phyloP scores from a whole-genome alignment of 2,329 filamentous ascomycete genomes.

The Colletotrichum australisinense region DNA sequence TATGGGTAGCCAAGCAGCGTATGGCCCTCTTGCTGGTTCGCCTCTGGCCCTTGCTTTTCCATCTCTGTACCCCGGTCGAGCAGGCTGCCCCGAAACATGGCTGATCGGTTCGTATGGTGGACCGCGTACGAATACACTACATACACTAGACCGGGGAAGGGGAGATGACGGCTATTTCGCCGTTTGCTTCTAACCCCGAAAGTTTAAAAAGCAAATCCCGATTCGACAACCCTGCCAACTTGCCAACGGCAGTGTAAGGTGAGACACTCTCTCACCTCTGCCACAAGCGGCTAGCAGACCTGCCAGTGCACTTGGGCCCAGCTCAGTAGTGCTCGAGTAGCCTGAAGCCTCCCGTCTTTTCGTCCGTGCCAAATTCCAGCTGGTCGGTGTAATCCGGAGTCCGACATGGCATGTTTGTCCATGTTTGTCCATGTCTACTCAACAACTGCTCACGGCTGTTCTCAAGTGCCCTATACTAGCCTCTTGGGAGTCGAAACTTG shows the following conservation, averaged over 20 bases:
- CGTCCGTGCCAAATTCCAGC: conserved; percentile 1
- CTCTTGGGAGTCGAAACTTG: conserved; percentile 12
- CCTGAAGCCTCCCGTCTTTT: not conserved
- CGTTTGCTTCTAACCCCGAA: conserved; percentile 26
- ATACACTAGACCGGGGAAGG: not conserved
- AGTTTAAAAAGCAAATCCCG: conserved; percentile 28
- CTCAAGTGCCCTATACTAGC: not conserved
- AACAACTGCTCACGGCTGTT: not conserved
- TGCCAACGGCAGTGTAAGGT: conserved; percentile 3
- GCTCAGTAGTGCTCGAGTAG: not conserved
- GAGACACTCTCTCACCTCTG: conserved; percentile 16
- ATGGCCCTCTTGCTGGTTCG: no score
- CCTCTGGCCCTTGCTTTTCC: not conserved
- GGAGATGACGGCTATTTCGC: conserved; percentile 5
- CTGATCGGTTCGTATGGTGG: not conserved
- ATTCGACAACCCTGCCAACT: conserved; percentile 5
- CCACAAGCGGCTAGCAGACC: conserved; percentile 3
- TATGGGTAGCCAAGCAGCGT: no score
- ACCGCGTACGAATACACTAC: not conserved
- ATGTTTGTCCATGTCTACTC: not conserved
- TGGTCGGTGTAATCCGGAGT: conserved; percentile 29
- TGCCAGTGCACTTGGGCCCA: conserved; percentile 12
- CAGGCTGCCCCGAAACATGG: conserved; percentile 14
- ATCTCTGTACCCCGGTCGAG: not conserved
- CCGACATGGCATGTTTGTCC: conserved; percentile 24